phyloP scores from a whole-genome alignment of 768 basidiomycete species.

The Boletus tomentosulus region DNA sequence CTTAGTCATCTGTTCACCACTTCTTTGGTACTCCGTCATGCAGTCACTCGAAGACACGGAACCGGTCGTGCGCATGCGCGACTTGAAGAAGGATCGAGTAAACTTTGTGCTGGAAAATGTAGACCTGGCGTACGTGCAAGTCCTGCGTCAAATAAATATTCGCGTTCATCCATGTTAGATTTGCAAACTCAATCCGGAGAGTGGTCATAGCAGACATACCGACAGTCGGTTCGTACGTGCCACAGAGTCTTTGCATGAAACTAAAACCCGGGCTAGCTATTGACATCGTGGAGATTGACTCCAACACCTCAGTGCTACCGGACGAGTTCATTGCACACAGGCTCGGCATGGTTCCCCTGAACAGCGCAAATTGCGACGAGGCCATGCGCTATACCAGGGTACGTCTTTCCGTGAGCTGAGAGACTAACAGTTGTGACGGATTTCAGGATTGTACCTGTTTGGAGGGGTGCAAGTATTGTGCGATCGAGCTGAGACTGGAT shows the following conservation, averaged over 20 bases:
- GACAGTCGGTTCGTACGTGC: slow-evolving; percentile 71
- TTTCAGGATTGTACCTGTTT: slow-evolving; percentile 88
- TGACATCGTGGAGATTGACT: slow-evolving; percentile 90
- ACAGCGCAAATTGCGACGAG: slow-evolving; percentile 84
- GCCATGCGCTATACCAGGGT: slow-evolving; percentile 78
- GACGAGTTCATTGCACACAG: slow-evolving; percentile 98
- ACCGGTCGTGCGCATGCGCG: slow-evolving; percentile 76
- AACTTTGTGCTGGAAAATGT: slow-evolving; percentile 95
- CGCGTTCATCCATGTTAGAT: slow-evolving; percentile 41
- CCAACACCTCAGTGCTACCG: slow-evolving; percentile 88
- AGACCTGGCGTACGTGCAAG: slow-evolving; percentile 76
- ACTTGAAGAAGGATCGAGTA: slow-evolving; percentile 79
- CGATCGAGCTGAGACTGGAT: slow-evolving; percentile 76
- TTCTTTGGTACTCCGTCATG: slow-evolving; percentile 20
- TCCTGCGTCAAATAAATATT: not conserved
- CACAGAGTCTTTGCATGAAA: not conserved
- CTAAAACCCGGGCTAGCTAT: slow-evolving; percentile 58
- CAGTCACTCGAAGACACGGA: slow-evolving; percentile 42
- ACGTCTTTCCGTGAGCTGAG: slow-evolving; percentile 21
- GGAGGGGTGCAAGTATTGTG: slow-evolving; percentile 80
- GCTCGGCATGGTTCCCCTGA: slow-evolving; percentile 88
- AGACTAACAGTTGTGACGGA: not conserved
- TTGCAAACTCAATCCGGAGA: slow-evolving; percentile 91
- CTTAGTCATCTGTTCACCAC: not conserved
- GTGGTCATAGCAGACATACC: slow-evolving; percentile 97